Conservation (phyloP, 306 rosid species). For the Cucumis cinereus region DNA sequence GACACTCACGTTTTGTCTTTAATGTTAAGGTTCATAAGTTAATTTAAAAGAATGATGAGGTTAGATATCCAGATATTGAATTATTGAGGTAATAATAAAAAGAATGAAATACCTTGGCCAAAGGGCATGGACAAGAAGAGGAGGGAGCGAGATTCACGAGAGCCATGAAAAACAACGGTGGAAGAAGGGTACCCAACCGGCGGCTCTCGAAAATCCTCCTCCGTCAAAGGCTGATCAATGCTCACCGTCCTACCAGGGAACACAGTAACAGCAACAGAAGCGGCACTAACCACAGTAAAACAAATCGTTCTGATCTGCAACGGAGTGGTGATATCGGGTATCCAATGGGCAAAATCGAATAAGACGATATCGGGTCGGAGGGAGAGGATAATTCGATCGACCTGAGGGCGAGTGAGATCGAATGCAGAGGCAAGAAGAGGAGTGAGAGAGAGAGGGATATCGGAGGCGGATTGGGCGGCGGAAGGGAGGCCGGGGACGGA, state of each 20-base stretch:
- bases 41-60: too few relatives aligned
- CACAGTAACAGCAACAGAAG: constrained; percentile 12
- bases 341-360: constrained; percentile 35
- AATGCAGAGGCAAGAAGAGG: constrained; percentile 16
- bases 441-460: constrained; percentile 15
- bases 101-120: constrained; percentile 20
- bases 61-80: too few relatives aligned
- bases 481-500: constrained; percentile 26
- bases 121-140: constrained; percentile 19
- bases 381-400: neutral
- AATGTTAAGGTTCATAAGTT: too few relatives aligned
- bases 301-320: constrained; percentile 18
- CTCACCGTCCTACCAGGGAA: constrained; percentile 20
- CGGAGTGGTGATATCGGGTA: constrained; percentile 10
- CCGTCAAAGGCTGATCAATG: constrained; percentile 12
- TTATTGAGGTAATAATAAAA: too few relatives aligned
- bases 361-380: constrained; percentile 21
- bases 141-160: constrained; percentile 13
- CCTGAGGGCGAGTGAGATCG: constrained; percentile 25
- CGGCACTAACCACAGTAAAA: constrained; percentile 27
- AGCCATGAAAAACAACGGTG: constrained; percentile 26
- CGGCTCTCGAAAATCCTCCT: constrained; percentile 23
- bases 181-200: constrained; percentile 45
- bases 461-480: constrained; percentile 30
- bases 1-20: too few relatives aligned